Conservation (phyloP, 2,329 filamentous ascomycete species). For the Beauveria sp. region DNA sequence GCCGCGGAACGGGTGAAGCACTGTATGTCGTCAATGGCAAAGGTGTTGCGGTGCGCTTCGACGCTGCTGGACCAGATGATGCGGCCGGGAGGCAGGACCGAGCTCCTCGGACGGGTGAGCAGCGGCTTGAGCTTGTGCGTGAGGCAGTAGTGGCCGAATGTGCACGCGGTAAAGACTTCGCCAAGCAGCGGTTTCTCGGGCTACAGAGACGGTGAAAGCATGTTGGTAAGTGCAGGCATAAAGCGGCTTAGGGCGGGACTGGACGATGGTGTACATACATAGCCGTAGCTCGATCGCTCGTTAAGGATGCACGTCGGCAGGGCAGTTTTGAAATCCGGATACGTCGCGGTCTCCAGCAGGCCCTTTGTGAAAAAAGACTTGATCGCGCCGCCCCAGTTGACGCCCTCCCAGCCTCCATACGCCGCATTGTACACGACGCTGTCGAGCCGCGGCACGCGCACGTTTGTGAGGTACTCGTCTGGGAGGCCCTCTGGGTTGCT, state of each 20-base stretch:
- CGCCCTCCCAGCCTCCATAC: slow-evolving; percentile 75
- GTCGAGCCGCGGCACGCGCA: slow-evolving; percentile 64
- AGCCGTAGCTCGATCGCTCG: slow-evolving; percentile 27
- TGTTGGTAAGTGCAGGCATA: background rate
- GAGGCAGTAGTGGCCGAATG: slow-evolving; percentile 92
- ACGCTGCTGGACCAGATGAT: slow-evolving; percentile 85
- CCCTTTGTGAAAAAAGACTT: slow-evolving; percentile 48
- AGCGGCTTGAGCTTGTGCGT: slow-evolving; percentile 72
- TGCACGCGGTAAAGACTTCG: slow-evolving; percentile 80
- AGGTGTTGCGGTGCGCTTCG: slow-evolving; percentile 49
- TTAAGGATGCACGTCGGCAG: slow-evolving; percentile 38
- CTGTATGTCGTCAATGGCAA: slow-evolving; percentile 69
- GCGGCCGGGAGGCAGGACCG: slow-evolving; percentile 45
- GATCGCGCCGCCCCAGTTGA: slow-evolving; percentile 59
- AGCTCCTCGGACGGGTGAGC: slow-evolving; percentile 42
- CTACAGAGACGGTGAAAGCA: slow-evolving; percentile 27
- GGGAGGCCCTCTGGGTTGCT: slow-evolving; percentile 35
- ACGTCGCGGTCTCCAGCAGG: slow-evolving; percentile 61
- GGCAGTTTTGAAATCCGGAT: slow-evolving; percentile 68
- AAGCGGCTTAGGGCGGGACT: background rate
- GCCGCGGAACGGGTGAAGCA: slow-evolving; percentile 53
- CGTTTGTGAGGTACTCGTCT: slow-evolving; percentile 30
- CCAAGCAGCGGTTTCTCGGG: slow-evolving; percentile 55
- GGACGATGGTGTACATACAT: slow-evolving; percentile 19
- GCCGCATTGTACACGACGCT: slow-evolving; percentile 80